Base-by-base conservation (phyloP, 371 early-diverging fungal genomes). In the Mortierella sp. region DNA sequence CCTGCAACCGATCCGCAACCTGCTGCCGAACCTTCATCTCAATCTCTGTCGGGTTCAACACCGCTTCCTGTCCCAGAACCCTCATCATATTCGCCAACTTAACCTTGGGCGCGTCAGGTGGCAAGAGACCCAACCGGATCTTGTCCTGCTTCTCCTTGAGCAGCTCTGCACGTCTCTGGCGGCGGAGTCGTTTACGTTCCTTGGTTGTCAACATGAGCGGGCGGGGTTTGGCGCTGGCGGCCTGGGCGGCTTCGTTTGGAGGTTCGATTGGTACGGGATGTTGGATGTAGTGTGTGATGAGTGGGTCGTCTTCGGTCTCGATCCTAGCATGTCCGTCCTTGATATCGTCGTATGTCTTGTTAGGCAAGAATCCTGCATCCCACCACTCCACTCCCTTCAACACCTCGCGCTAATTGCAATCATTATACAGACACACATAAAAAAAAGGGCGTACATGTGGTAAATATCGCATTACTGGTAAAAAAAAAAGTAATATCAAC, bases 141-240 rank as follows among this genome's bases (percentile, higher is more conserved):
- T 98, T 98, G 70, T 98, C 99, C 74, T 95, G 98, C 75, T 96
- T 97, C 78, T 99, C 99, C 81, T 96, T 96, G 75, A 95, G 95
- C 51, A 91, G 89, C 75, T 98, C 99, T 56, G 91, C 85, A 71
- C 99, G 93, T 60, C 94, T 90, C 83, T 98, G 99, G 68, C 99
- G 92, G 70, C 99, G 91, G 74, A 98, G 87, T 89, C 98, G 98
- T 83, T 98, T 98, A 44, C 93, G 92, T 86, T 99, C 99, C 88
- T 96, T 97, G 72, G 94, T 96, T 12, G 99, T 98, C 77, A 98
- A 89, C 92, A 98, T 96, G 12, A 98, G 84, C 4, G 97, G 95
- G 72, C 95, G 92, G 7, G 93, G 90, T 12, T 93, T 89, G 21
- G 95, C 92, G 21, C 76, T 75, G 3, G 81, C 88, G 18, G 88